Evolutionary conservation across 2,329 filamentous ascomycete genomes (phyloP), one percentile per base, ranked within the genome.

Genomic region (Ambrosiella cleistominuta): DNA sequence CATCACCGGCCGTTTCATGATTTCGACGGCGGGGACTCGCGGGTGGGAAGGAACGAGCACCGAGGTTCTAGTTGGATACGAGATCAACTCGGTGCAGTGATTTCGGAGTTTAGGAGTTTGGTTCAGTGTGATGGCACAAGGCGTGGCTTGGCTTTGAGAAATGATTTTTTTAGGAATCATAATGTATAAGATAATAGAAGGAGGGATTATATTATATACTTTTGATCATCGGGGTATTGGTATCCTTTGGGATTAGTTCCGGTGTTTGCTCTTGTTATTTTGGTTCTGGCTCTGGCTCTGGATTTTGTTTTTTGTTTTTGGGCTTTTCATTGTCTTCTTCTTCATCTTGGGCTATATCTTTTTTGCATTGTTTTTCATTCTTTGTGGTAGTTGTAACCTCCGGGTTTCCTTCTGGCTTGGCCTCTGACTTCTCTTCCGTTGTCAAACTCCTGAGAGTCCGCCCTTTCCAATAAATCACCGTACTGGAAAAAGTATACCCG

Each of bases 41-140:
- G 93, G 93, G 0, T 98, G 93, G 93, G 93, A 97, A 68, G 93
- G 93, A 1, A 82, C 79, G 17, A 83, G 79, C 40, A 97, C 93
- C 0, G 93, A 98, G 71, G 88, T 93, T 0, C 69, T 98, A 61
- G 80, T 98, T 57, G 93, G 93, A 13, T 98, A 98, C 69, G 93
- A 98, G 71, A 95, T 98, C 58, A 35, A 52, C 44, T 57, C 17
- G 6, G 17, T 54, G n/a, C 47, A 54, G 54, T 49, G 53, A 42
- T 60, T 54, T 40, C 15, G n/a, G 35, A n/a, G 11, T 15, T 13
- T 15, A 13, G 36, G 7, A 8, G 27, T 42, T 40, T 37, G 17
- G 11, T 54, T 17, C 7, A 9, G n/a, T 11, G 11, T n/a, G n/a
- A 8, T 42, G n/a, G 7, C 40, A 42, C n/a, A 42, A n/a, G n/a